A percentile compares a stretch with the other conserved stretches of the same genome.
These are phyloP conservation scores for Allantophomopsis cytisporea DNA, from an alignment of 2,329 filamentous ascomycete species.

Conservation along the genomic window DNA sequence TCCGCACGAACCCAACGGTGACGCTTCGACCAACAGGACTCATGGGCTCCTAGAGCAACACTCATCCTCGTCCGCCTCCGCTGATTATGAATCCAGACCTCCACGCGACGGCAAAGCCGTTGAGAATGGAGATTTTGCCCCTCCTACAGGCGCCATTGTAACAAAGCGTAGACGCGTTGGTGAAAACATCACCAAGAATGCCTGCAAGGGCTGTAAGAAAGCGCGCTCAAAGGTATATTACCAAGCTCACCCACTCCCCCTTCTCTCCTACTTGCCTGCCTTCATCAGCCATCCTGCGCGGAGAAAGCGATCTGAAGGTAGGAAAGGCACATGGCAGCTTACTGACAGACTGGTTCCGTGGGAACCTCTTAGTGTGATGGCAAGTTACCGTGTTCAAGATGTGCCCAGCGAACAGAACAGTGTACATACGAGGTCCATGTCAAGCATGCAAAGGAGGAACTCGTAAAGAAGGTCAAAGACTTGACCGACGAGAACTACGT, in stretches of 20 bases:
- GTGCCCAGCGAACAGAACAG: constrained; percentile 11
- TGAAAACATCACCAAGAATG: constrained; percentile 19
- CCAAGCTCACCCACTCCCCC: not conserved
- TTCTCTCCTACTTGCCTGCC: too few relatives aligned
- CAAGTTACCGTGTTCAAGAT: constrained; percentile 17
- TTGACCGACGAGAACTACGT: constrained; percentile 14
- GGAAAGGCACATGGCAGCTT: not conserved
- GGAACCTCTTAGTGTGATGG: constrained; percentile 17
- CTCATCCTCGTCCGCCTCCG: constrained; percentile 11
- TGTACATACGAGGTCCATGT: constrained; percentile 20
- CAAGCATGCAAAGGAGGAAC: constrained; percentile 19
- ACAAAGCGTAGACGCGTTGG: constrained; percentile 17
- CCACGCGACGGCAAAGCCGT: constrained; percentile 9
- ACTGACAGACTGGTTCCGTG: not conserved
- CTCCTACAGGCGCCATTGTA: constrained; percentile 1
- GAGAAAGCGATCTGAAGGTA: not conserved
- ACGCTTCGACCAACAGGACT: too few relatives aligned
- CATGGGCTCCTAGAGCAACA: too few relatives aligned
- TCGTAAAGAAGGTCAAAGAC: constrained; percentile 18
- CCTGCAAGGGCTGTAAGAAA: constrained; percentile 21
- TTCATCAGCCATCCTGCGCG: too few relatives aligned
- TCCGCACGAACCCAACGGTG: too few relatives aligned
- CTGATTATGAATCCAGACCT: constrained; percentile 11
- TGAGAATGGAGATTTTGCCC: constrained; percentile 5
- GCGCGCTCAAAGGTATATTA: constrained; percentile 20